phyloP scores from a whole-genome alignment of 345 rosid genomes.

The Syzygium oleosum region DNA sequence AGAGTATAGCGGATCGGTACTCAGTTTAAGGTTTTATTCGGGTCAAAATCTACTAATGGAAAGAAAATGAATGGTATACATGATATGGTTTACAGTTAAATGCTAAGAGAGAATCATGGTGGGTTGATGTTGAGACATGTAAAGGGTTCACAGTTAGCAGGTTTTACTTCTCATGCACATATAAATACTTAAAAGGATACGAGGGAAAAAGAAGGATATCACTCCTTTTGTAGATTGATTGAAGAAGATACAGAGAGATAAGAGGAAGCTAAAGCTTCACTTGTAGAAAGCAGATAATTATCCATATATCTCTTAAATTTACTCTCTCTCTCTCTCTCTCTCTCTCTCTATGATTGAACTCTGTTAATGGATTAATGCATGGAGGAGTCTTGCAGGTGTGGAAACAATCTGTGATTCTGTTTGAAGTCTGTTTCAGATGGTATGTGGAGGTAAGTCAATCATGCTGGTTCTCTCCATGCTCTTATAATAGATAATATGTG shows the following conservation, averaged over 20 bases:
- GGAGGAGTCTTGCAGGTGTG: neutral
- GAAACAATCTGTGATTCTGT: neutral
- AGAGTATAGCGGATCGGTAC: slow-evolving; percentile 14
- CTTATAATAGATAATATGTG: neutral
- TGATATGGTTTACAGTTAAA: neutral
- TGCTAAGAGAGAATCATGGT: neutral
- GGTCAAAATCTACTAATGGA: neutral
- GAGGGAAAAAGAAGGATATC: neutral
- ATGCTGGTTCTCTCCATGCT: neutral
- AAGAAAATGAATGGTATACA: neutral
- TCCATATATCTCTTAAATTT: neutral
- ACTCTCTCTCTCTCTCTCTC: neutral
- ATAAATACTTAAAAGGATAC: neutral
- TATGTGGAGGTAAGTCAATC: neutral
- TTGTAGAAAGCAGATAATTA: neutral
- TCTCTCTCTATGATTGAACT: neutral
- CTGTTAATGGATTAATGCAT: neutral
- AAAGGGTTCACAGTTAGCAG: neutral
- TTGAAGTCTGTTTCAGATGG: neutral
- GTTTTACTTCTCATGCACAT: neutral
- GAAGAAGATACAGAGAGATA: neutral
- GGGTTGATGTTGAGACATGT: neutral
- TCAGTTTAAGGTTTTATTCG: neutral
- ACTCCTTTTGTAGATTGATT: neutral
- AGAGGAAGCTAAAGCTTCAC: neutral